These are phyloP conservation scores for Lomentospora prolificans DNA, from an alignment of 2,329 filamentous ascomycete species.

Conservation along the genomic window DNA sequence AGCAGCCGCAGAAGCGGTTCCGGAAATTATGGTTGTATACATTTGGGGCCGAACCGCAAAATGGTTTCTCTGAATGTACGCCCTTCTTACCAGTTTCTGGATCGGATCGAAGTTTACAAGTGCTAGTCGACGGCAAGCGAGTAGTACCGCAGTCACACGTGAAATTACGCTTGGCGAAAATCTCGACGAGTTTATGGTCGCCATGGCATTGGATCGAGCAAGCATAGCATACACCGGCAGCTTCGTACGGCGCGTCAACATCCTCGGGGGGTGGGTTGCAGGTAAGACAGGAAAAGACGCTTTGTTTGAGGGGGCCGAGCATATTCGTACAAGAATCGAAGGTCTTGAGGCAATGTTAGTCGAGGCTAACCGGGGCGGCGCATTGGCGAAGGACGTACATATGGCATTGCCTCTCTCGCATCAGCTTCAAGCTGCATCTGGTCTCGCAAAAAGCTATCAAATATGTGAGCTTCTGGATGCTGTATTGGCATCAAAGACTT, in stretches of 20 bases:
- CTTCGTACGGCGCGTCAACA: slow-evolving; percentile 41
- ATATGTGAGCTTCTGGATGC: background rate
- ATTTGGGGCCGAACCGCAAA: slow-evolving; percentile 50
- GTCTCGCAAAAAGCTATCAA: slow-evolving; percentile 68
- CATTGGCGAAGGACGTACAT: slow-evolving; percentile 45
- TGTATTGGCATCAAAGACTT: background rate
- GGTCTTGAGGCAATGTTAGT: slow-evolving; percentile 12
- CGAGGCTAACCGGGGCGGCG: slow-evolving; percentile 5
- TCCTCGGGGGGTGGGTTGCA: slow-evolving; percentile 76
- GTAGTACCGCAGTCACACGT: slow-evolving; percentile 93
- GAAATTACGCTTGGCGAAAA: slow-evolving; percentile 93
- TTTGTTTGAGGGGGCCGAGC: slow-evolving; percentile 81
- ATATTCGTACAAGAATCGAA: slow-evolving; percentile 55
- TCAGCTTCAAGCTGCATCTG: slow-evolving; percentile 90
- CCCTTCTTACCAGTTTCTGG: slow-evolving; percentile 61
- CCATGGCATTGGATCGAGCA: slow-evolving; percentile 96
- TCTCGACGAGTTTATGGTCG: slow-evolving; percentile 87
- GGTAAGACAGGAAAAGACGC: slow-evolving; percentile 83
- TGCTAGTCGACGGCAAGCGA: slow-evolving; percentile 57
- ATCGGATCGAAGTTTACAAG: slow-evolving; percentile 69
- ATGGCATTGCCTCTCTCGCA: slow-evolving; percentile 88
- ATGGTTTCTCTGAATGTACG: slow-evolving; percentile 65
- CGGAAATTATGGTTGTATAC: slow-evolving; percentile 93
- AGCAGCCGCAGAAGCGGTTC: slow-evolving; percentile 86
- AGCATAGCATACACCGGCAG: slow-evolving; percentile 87